A percentile compares a stretch with the other conserved stretches of the same genome.
Evolutionary conservation across 306 rosid genomes (phyloP).

Genomic region (Vigna reflexopilosa): DNA sequence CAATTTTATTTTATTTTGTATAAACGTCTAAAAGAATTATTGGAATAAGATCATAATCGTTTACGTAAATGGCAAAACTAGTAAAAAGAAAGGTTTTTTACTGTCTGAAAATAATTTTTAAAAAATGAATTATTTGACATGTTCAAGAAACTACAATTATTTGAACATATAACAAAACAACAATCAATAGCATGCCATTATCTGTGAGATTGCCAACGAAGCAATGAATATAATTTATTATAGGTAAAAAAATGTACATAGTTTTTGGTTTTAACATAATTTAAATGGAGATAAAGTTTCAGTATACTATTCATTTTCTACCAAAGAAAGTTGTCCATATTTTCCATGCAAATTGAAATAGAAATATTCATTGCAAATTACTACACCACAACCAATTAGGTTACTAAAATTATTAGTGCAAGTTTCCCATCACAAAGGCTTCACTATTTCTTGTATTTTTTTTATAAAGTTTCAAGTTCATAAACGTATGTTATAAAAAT

Average conservation of each 20-base stretch:
- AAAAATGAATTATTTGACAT: too few species aligned
- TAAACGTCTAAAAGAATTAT: not conserved
- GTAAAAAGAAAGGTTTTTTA: too few species aligned
- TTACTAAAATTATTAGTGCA: not conserved
- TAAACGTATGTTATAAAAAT: too few species aligned
- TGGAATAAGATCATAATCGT: not conserved
- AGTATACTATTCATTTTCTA: not conserved
- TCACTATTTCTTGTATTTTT: not conserved
- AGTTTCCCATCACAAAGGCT: not conserved
- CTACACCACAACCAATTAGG: not conserved
- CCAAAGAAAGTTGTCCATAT: too few species aligned
- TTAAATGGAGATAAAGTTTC: not conserved
- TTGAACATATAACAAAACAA: not conserved
- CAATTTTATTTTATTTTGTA: not conserved
- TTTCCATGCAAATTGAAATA: not conserved
- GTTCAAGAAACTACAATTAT: not conserved
- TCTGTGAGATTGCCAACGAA: not conserved
- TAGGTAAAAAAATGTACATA: not conserved
- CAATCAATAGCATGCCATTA: not conserved
- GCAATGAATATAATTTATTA: slow-evolving; percentile 5
- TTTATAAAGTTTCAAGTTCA: too few species aligned
- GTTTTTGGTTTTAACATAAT: not conserved
- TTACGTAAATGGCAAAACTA: too few species aligned
- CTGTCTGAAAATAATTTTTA: too few species aligned
- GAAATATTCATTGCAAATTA: not conserved